A percentile compares a stretch with the other conserved stretches of the same genome.
Evolutionary conservation across 2,329 filamentous ascomycete species (phyloP).

Genomic region (Zarea fungicola): DNA sequence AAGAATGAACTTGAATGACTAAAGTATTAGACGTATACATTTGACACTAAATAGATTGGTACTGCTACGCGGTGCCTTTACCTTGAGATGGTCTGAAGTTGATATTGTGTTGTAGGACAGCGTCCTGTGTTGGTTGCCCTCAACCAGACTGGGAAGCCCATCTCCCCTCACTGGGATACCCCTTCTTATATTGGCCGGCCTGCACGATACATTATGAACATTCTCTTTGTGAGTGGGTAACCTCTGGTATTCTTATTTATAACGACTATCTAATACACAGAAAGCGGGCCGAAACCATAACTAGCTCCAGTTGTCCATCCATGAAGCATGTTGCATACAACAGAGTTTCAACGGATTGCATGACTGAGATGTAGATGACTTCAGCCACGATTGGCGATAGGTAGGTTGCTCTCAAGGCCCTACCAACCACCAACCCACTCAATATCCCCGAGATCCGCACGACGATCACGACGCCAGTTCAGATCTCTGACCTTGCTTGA

Average conservation of each 20-base stretch:
- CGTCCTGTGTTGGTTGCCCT: too few relatives aligned
- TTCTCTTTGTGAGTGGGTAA: slow-evolving; percentile 58
- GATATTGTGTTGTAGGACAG: too few relatives aligned
- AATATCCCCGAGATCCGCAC: slow-evolving; percentile 67
- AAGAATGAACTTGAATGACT: too few relatives aligned
- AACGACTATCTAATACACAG: slow-evolving; percentile 45
- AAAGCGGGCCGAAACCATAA: slow-evolving; percentile 53
- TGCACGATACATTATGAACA: not conserved
- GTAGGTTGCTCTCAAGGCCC: slow-evolving; percentile 33
- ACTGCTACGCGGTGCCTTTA: too few relatives aligned
- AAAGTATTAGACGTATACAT: too few relatives aligned
- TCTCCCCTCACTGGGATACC: too few relatives aligned
- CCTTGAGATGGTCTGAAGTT: too few relatives aligned
- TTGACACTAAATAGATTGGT: too few relatives aligned
- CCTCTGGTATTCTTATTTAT: slow-evolving; percentile 55
- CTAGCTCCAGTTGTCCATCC: slow-evolving; percentile 16
- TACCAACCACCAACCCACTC: slow-evolving; percentile 96
- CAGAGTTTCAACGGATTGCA: slow-evolving; percentile 12
- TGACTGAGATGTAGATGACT: slow-evolving; percentile 25
- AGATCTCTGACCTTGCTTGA: slow-evolving; percentile 55
- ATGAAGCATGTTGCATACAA: slow-evolving; percentile 11
- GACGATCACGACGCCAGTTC: slow-evolving; percentile 58
- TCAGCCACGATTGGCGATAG: slow-evolving; percentile 57
- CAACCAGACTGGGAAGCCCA: too few relatives aligned
- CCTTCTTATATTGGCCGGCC: too few relatives aligned